A percentile compares a stretch with the other conserved stretches of the same genome.
Conservation (phyloP, 192 early-diverging fungal species). For the Rhizophlyctis rosea region DNA sequence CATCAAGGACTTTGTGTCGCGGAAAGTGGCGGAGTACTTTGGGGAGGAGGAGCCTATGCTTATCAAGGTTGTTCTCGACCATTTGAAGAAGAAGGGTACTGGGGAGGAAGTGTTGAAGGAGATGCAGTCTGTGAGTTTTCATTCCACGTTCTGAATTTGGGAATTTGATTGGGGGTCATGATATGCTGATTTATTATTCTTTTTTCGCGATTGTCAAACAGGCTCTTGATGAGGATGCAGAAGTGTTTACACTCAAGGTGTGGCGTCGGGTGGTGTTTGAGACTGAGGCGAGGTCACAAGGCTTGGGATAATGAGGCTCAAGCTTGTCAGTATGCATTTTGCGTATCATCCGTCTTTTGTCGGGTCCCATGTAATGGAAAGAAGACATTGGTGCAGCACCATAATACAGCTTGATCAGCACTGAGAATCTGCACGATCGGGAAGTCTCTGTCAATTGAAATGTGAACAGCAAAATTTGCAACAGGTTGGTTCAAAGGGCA, state of each 20-base stretch:
- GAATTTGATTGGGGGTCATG: background rate
- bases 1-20: constrained; percentile 34
- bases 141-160: background rate
- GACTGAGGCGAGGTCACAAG: constrained; percentile 63
- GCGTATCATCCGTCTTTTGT: too few species aligned
- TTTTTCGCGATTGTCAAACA: constrained; percentile 3
- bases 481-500: too few species aligned
- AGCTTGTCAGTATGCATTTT: constrained; percentile 4
- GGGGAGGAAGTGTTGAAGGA: constrained; percentile 72
- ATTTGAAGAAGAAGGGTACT: constrained; percentile 61
- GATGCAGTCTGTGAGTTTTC: constrained; percentile 55
- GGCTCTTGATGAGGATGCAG: constrained; percentile 89
- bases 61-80: constrained; percentile 72
- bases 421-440: too few species aligned
- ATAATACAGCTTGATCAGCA: too few species aligned
- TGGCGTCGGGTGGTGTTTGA: constrained; percentile 89
- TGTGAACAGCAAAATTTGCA: too few species aligned
- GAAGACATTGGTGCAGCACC: too few species aligned
- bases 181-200: background rate
- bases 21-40: constrained; percentile 78
- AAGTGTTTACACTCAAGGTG: constrained; percentile 79
- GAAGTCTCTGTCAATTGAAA: too few species aligned
- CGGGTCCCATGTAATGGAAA: too few species aligned
- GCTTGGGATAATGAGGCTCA: constrained; percentile 42
- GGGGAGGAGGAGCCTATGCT: constrained; percentile 78